These are phyloP conservation scores for Geotrichum restrictum DNA, from an alignment of 1,139 yeast genomes.

Conservation along the genomic window DNA sequence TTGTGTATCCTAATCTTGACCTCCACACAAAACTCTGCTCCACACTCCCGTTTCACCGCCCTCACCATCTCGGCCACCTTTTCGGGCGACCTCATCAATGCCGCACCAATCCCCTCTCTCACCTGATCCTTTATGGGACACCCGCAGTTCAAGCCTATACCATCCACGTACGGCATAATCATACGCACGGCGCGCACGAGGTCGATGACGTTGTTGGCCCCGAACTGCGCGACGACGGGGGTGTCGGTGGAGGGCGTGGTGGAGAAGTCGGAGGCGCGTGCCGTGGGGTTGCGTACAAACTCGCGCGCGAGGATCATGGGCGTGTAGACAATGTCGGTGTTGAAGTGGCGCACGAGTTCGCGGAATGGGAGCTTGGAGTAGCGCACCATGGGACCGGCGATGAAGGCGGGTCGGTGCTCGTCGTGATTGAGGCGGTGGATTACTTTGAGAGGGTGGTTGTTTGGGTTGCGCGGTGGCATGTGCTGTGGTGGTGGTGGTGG, in stretches of 20 bases:
- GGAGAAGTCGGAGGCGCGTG: constrained; percentile 78
- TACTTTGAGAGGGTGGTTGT: constrained; percentile 54
- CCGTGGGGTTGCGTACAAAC: constrained; percentile 78
- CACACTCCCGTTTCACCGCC: constrained; percentile 73
- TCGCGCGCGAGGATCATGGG: constrained; percentile 97
- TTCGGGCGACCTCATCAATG: constrained; percentile 80
- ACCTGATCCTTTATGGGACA: constrained; percentile 96
- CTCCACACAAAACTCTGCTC: constrained; percentile 67
- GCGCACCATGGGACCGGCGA: constrained; percentile 97
- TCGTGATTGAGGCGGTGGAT: constrained; percentile 40
- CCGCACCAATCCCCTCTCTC: constrained; percentile 95
- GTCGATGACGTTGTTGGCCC: constrained; percentile 84
- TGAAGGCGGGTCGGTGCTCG: constrained; percentile 59
- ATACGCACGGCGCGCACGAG: constrained; percentile 76
- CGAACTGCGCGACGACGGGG: constrained; percentile 83
- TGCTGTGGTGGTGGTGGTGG: neutral
- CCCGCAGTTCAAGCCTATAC: constrained; percentile 92
- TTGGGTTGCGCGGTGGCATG: constrained; percentile 41
- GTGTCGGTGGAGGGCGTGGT: constrained; percentile 81
- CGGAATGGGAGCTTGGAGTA: constrained; percentile 92
- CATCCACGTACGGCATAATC: constrained; percentile 90
- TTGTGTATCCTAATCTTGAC: constrained; percentile 87
- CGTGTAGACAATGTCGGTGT: constrained; percentile 79
- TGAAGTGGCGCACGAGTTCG: constrained; percentile 67
- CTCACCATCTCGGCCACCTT: constrained; percentile 77